Evolutionary conservation across 2,329 filamentous ascomycete genomes (phyloP).

Genomic region (Dichotomopilus funicola): DNA sequence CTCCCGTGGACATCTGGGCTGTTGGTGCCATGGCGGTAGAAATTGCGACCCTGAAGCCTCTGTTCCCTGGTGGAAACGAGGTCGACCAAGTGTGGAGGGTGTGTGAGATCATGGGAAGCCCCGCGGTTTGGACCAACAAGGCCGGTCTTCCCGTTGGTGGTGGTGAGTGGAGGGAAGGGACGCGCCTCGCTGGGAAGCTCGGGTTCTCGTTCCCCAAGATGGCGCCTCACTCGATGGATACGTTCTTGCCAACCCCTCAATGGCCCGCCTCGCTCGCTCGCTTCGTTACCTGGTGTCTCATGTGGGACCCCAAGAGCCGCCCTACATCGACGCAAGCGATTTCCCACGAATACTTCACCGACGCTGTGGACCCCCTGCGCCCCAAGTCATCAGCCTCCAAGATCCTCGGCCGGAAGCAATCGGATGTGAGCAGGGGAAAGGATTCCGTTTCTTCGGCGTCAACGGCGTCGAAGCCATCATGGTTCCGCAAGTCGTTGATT

Average conservation of each 20-base stretch:
- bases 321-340: slow-evolving; percentile 93
- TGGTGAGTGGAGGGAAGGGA: slow-evolving; percentile 95
- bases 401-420: slow-evolving; percentile 83
- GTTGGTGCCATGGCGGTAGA: slow-evolving; percentile 98
- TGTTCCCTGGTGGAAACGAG: slow-evolving; percentile 96
- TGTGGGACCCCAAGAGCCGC: slow-evolving; percentile 93
- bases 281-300: slow-evolving; percentile 96
- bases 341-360: slow-evolving; percentile 87
- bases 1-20: slow-evolving; percentile 97
- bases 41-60: slow-evolving; percentile 88
- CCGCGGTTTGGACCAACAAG: slow-evolving; percentile 97
- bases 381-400: slow-evolving; percentile 86
- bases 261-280: slow-evolving; percentile 85
- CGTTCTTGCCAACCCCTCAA: slow-evolving; percentile 80
- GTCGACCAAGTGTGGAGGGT: slow-evolving; percentile 99
- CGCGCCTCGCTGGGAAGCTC: slow-evolving; percentile 85
- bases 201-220: slow-evolving; percentile 99
- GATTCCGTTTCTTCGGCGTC: slow-evolving; percentile 52
- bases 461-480: slow-evolving; percentile 78
- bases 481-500: slow-evolving; percentile 94
- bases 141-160: slow-evolving; percentile 79
- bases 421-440: slow-evolving; percentile 67
- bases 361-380: slow-evolving; percentile 84
- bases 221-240: slow-evolving; percentile 95
- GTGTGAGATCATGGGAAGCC: slow-evolving; percentile 98